Base-by-base conservation (phyloP, 176 grass and related monocot species). In the Triticum monococcum region DNA sequence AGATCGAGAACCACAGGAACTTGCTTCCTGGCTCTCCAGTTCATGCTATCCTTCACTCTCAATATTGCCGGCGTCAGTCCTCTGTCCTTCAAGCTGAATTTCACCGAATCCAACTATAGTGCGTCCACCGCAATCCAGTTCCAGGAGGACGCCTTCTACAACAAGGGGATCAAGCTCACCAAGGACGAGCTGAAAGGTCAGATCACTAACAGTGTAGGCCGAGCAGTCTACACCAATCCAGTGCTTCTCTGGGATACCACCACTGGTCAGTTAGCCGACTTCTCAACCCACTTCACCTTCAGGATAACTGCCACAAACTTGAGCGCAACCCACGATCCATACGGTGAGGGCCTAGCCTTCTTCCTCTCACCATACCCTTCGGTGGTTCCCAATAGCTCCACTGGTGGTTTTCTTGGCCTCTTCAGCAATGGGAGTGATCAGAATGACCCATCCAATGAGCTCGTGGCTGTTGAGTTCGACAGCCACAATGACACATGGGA, bases 381-480 rank as follows among this genome's bases (percentile, higher is more conserved):
- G 64, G 33, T 67, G 72, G 43, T 92, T 41, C 89, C 92, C 7
- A 67, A 23, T 20, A 52, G 71, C 28, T 90, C 87, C 25, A 22
- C 3, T 5, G 85, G 63, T 37, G 90, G 73, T 7, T 72, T 83
- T 63, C 87, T 92, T 62, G 92, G 92, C 16, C 90, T 94, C 25
- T 90, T 92, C 81, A 52, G 60, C 76, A 54, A 36, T 46, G 66
- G 13, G 24, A 35, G 4, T 33, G 75, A 75, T 74, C 37, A 81
- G 9, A 76, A 31, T 12, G 18, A 80, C 38, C 22, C 84, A 41
- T 50, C 82, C 22, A 87, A 43, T 40, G 36, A 71, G 23, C 79
- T 86, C 0, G 87, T 94, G 43, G 92, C 90, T 12, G 69, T 94
- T 16, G 90, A 94, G 85, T 94, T 94, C 77, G 89, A 94, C 60